Evolutionary conservation across 495 filamentous ascomycete species (phyloP).

Genomic region (Penicillium parvum): DNA sequence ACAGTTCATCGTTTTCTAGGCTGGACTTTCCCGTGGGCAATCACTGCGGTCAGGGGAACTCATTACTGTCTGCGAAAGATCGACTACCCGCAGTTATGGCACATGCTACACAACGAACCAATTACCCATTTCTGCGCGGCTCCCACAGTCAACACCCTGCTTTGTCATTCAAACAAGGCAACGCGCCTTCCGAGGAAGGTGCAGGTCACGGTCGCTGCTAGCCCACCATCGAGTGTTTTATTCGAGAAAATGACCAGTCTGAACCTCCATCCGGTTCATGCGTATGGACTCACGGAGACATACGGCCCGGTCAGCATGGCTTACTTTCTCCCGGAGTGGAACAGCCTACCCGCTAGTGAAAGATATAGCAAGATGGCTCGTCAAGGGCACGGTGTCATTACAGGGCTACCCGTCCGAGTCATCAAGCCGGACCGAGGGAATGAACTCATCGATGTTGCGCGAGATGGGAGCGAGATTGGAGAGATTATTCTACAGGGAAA

Average conservation of each 20-base stretch:
- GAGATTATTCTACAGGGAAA: slow-evolving; percentile 91
- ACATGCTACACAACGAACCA: slow-evolving; percentile 70
- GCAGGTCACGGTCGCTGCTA: slow-evolving; percentile 87
- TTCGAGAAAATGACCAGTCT: slow-evolving; percentile 88
- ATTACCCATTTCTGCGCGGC: slow-evolving; percentile 96
- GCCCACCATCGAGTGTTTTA: slow-evolving; percentile 81
- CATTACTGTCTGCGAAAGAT: slow-evolving; percentile 95
- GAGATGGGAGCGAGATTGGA: slow-evolving; percentile 83
- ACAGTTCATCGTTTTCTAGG: slow-evolving; percentile 22
- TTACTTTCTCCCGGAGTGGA: slow-evolving; percentile 82
- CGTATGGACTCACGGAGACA: slow-evolving; percentile 92
- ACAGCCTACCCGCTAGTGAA: slow-evolving; percentile 60
- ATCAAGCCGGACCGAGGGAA: slow-evolving; percentile 72
- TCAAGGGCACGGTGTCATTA: slow-evolving; percentile 90
- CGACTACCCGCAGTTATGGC: slow-evolving; percentile 91
- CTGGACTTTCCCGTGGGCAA: slow-evolving; percentile 84
- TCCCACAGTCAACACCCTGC: slow-evolving; percentile 91
- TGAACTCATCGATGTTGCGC: slow-evolving; percentile 67
- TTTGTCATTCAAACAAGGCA: slow-evolving; percentile 74
- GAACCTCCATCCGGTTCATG: slow-evolving; percentile 88
- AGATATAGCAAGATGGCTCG: slow-evolving; percentile 86
- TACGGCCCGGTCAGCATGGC: slow-evolving; percentile 96
- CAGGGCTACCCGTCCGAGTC: slow-evolving; percentile 78
- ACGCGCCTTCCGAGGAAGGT: slow-evolving; percentile 64
- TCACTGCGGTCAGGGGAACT: slow-evolving; percentile 87